Percentiles rank a stretch among this genome's conserved stretches.
phyloP scores from a whole-genome alignment of 2,329 filamentous ascomycete species.

The Colletotrichum sojae region DNA sequence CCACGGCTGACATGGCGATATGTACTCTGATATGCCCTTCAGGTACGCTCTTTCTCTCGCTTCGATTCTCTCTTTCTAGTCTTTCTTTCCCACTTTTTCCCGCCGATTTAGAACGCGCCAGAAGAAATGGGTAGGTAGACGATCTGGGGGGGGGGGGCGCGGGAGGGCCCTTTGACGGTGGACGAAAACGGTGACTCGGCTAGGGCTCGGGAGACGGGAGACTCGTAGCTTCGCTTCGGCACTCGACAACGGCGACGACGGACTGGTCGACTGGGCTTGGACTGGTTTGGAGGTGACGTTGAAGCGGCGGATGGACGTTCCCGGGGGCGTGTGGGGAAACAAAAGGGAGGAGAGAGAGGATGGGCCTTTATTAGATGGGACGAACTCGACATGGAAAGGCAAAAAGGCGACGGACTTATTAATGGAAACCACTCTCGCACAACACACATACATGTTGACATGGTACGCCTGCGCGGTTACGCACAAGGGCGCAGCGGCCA shows the following conservation, averaged over 20 bases:
- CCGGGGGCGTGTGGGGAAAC: slow-evolving; percentile 18
- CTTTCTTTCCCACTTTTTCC: no score
- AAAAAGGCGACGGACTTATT: not conserved
- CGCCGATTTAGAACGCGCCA: not conserved
- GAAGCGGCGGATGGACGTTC: not conserved
- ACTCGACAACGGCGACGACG: not conserved
- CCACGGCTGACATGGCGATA: slow-evolving; percentile 25
- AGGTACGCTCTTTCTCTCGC: not conserved
- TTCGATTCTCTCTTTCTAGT: not conserved
- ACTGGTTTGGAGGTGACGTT: slow-evolving; percentile 12
- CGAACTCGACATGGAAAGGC: slow-evolving; percentile 23
- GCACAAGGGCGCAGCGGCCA: not conserved
- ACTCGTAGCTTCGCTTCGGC: not conserved
- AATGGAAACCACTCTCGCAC: no score
- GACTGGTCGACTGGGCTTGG: not conserved
- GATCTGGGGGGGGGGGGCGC: not conserved
- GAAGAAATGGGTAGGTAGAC: not conserved
- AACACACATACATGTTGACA: no score
- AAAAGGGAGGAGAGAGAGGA: slow-evolving; percentile 13
- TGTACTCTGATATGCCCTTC: not conserved
- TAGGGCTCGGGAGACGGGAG: no score
- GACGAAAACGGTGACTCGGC: slow-evolving; percentile 20
- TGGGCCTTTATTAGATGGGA: slow-evolving; percentile 16
- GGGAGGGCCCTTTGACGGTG: no score
- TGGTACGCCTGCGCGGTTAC: not conserved